Evolutionary conservation across 352 stramenopile species (phyloP).

Genomic region (Aphanomyces euteiches): DNA sequence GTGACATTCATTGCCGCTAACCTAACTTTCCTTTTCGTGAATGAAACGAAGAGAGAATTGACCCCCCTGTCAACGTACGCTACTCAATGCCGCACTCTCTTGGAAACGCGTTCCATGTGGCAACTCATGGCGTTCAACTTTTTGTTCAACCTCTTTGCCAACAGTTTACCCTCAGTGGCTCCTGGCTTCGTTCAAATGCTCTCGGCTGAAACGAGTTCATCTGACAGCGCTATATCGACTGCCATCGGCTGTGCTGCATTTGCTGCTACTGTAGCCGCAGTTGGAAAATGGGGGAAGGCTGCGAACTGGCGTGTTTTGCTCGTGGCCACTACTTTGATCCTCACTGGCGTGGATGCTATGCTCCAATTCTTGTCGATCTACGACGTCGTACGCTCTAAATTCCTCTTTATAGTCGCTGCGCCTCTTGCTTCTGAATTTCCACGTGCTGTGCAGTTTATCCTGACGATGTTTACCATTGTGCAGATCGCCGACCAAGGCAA

Average conservation of each 20-base stretch:
- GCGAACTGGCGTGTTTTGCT: slow-evolving; percentile 51
- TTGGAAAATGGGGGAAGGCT: slow-evolving; percentile 4
- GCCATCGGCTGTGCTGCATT: not conserved
- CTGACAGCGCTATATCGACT: slow-evolving; percentile 10
- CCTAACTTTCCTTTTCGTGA: slow-evolving; percentile 11
- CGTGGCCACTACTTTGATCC: slow-evolving; percentile 38
- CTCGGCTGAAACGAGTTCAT: not conserved
- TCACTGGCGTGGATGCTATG: slow-evolving; percentile 46
- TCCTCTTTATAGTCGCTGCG: slow-evolving; percentile 51
- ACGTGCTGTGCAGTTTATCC: slow-evolving; percentile 45
- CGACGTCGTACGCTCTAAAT: slow-evolving; percentile 46
- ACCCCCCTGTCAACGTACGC: not conserved
- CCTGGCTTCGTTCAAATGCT: slow-evolving; percentile 4
- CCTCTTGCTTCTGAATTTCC: slow-evolving; percentile 47
- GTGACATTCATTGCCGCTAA: not conserved
- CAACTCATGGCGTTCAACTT: slow-evolving; percentile 25
- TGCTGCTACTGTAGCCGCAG: not conserved
- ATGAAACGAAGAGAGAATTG: slow-evolving; percentile 9
- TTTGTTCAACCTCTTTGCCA: slow-evolving; percentile 15
- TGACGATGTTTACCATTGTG: slow-evolving; percentile 55
- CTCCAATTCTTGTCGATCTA: slow-evolving; percentile 38
- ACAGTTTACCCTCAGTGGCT: not conserved
- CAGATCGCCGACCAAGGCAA: slow-evolving; percentile 45
- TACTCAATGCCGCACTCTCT: not conserved
- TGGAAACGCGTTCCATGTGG: slow-evolving; percentile 11